Percentiles rank a stretch among this genome's conserved stretches.
These are phyloP conservation scores for Penicillium paradoxum DNA, from an alignment of 495 filamentous ascomycete genomes.

Conservation along the genomic window DNA sequence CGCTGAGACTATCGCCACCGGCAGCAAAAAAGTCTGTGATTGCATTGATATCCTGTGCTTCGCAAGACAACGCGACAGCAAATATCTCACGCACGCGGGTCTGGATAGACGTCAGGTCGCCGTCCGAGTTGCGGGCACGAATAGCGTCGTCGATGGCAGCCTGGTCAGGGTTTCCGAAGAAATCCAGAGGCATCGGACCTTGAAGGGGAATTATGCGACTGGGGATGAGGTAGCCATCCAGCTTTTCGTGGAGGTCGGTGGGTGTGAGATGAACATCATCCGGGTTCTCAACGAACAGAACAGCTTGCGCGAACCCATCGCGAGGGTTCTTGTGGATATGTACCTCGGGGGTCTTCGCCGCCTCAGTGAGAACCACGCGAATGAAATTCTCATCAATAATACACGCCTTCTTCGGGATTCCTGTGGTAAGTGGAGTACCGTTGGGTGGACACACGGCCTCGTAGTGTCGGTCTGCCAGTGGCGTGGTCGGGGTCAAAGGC, in stretches of 20 bases:
- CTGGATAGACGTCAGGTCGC: constrained; percentile 17
- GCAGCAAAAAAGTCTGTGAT: constrained; percentile 39
- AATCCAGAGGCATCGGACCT: constrained; percentile 21
- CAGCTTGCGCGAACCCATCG: constrained; percentile 17
- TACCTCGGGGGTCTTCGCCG: background rate
- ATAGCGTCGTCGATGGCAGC: constrained; percentile 16
- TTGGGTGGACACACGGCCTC: constrained; percentile 33
- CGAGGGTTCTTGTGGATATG: constrained; percentile 10
- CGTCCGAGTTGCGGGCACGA: constrained; percentile 9
- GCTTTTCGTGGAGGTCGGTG: constrained; percentile 6
- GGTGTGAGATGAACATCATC: constrained; percentile 1
- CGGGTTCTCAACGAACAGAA: constrained; percentile 9
- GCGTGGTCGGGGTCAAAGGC: constrained; percentile 25
- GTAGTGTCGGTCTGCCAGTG: constrained; percentile 25
- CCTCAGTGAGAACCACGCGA: background rate
- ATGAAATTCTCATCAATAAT: constrained; percentile 5
- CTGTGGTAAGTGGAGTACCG: constrained; percentile 24
- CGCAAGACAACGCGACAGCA: constrained; percentile 20
- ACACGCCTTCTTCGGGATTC: constrained; percentile 20
- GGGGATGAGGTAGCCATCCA: constrained; percentile 31
- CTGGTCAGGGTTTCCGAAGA: constrained; percentile 24
- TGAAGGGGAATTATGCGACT: constrained; percentile 21
- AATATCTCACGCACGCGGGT: constrained; percentile 29
- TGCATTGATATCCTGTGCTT: constrained; percentile 17
- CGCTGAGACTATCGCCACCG: constrained; percentile 41